Percentiles rank a stretch among this genome's conserved stretches.
Conservation (phyloP, 257 asterid genomes). For the Przewalskia tangutica region DNA sequence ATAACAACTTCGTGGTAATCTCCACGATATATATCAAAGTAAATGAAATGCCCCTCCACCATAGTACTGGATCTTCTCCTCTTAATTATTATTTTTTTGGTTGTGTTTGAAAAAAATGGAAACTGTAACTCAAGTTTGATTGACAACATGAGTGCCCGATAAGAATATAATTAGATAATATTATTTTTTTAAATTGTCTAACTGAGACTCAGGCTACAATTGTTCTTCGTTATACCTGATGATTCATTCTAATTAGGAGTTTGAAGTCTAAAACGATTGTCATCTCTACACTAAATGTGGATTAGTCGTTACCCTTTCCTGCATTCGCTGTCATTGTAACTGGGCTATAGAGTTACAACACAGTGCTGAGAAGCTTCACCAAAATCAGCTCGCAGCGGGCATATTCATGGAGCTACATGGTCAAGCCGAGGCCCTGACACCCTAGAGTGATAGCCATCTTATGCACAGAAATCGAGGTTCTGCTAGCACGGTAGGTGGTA, state of each 20-base stretch:
- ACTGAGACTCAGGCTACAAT: neutral
- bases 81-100: too few relatives aligned
- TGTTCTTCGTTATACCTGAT: neutral
- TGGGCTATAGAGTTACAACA: neutral
- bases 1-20: neutral
- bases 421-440: neutral
- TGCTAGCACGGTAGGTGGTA: neutral
- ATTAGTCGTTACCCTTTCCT: neutral
- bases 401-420: neutral
- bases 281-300: neutral
- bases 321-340: neutral
- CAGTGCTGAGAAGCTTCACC: neutral
- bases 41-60: too few relatives aligned
- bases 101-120: neutral
- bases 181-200: neutral
- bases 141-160: neutral
- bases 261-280: neutral
- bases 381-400: slow-evolving; percentile 1
- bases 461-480: neutral
- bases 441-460: neutral
- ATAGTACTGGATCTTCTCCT: neutral
- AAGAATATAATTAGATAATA: neutral
- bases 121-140: neutral
- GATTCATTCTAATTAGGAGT: neutral
- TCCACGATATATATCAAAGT: too few relatives aligned